Evolutionary conservation across 108 stramenopile genomes (phyloP).

Genomic region (Conticribra guillardii): DNA sequence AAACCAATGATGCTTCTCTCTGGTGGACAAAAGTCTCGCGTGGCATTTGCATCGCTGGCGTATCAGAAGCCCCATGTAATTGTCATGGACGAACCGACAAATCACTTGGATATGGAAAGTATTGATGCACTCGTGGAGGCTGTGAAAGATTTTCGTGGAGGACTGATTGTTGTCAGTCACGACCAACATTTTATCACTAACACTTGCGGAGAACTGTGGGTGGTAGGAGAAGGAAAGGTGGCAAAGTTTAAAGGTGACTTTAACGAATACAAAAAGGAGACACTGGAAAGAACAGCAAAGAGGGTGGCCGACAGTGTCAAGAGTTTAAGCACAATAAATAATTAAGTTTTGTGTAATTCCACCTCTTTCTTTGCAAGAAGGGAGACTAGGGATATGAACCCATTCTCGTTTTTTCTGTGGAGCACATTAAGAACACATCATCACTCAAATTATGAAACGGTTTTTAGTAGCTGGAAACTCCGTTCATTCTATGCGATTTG

Average conservation of each 20-base stretch:
- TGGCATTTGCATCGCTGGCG: conserved; percentile 96
- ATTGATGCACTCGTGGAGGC: conserved; percentile 96
- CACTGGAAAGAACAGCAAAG: conserved; percentile 75
- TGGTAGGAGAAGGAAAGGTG: conserved; percentile 77
- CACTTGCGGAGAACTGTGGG: conserved; percentile 85
- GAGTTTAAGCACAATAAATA: conserved; percentile 62
- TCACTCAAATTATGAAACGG: too few species aligned
- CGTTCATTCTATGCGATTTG: too few species aligned
- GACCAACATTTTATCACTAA: conserved; percentile 91
- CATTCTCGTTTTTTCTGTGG: too few species aligned
- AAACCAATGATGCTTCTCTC: conserved; percentile 94
- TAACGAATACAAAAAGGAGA: conserved; percentile 83
- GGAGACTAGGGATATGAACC: too few species aligned
- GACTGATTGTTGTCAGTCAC: conserved; percentile 94
- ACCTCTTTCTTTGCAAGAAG: too few species aligned
- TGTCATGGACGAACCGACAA: conserved; percentile 89
- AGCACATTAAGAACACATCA: too few species aligned
- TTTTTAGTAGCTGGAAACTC: too few species aligned
- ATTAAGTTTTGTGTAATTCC: too few species aligned
- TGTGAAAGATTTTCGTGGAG: conserved; percentile 83
- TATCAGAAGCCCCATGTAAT: conserved; percentile 94
- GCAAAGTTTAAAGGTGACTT: conserved; percentile 79
- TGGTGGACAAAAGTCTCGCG: conserved; percentile 96
- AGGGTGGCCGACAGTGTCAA: conserved; percentile 86
- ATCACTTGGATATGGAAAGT: conserved; percentile 97